Base-by-base conservation (phyloP, 2,329 filamentous ascomycete genomes). In the Huntiella decipiens region DNA sequence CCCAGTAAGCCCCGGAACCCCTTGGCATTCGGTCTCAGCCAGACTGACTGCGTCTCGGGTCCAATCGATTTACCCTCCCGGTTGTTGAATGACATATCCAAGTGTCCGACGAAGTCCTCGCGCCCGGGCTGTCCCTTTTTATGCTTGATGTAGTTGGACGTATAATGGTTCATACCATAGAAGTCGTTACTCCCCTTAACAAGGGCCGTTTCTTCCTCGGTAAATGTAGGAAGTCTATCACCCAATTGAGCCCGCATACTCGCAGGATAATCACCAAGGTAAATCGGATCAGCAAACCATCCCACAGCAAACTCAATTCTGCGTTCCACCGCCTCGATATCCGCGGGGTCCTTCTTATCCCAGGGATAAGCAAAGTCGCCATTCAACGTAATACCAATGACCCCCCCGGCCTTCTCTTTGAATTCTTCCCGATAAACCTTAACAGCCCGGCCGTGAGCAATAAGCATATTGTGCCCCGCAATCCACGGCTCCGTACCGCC, bases 91-190 rank as follows among this genome's bases (percentile, higher is more conserved):
- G 79, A 68, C 2, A 76, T 70, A 55, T 91, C 81, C 33, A 92
- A 64, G 60, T 92, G 81, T 45, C 85, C 85, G 10, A 74, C 64
- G 60, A 75, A 76, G 63, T 93, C 84, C 43, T 80, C 69, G 3
- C 66, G 64, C 1, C 72, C 67, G 0, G 82, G 63, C 41, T 69
- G 63, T 5, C 69, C 71, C 5, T 71, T 68, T 56, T 75, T 74
- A 63, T 87, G 78, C 60, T 77, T 78, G 64, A 92, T 77, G 64
- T 82, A 92, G 68, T 91, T 83, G 57, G 83, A 80, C 43, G 82
- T 87, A 67, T 93, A 93, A 68, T 86, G 81, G 67, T 93, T 92
- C 82, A 88, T 88, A 60, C 83, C 85, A 61, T 92, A 92, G 63
- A 92, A 92, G 66, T 92, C 85, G 60, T 91, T 91, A 58, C 79